Conservation (phyloP, 192 early-diverging fungal genomes). For the Mortierella hygrophila region DNA sequence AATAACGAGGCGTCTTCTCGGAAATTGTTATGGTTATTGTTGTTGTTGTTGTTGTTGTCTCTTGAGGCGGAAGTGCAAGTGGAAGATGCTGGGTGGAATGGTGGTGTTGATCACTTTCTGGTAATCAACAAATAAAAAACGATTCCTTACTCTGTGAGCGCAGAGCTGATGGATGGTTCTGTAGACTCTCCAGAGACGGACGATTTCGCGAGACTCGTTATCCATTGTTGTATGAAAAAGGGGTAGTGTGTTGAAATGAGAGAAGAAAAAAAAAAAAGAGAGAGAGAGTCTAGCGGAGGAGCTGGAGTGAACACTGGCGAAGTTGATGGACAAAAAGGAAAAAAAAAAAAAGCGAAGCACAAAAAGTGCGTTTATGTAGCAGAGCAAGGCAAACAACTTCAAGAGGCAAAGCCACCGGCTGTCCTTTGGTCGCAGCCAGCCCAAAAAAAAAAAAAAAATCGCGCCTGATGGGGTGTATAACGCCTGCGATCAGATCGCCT, state of each 20-base stretch:
- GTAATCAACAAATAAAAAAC: not conserved
- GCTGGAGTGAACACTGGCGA: not conserved
- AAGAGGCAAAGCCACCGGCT: conserved; percentile 8
- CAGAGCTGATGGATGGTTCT: conserved; percentile 93
- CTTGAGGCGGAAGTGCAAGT: no score
- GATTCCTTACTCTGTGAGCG: conserved; percentile 75
- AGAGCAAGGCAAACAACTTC: not conserved
- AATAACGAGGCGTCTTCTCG: not conserved
- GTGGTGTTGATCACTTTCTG: no score
- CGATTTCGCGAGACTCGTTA: conserved; percentile 69
- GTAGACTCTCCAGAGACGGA: conserved; percentile 86
- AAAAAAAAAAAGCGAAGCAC: conserved; percentile 19
- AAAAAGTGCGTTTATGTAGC: not conserved
- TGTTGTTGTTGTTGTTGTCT: no score
- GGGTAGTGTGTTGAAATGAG: not conserved
- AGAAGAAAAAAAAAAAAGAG: not conserved
- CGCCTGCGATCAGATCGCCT: conserved; percentile 1
- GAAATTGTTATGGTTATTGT: not conserved
- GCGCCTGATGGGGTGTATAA: not conserved
- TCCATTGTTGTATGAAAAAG: conserved; percentile 33
- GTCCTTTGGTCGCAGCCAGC: not conserved
- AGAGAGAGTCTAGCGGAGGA: not conserved
- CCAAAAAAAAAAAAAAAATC: not conserved
- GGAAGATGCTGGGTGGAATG: no score
- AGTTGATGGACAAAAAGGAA: not conserved